Percentiles rank a stretch among this genome's conserved stretches.
phyloP scores from a whole-genome alignment of 2,329 filamentous ascomycete species.

The Pseudogymnoascus sp. region DNA sequence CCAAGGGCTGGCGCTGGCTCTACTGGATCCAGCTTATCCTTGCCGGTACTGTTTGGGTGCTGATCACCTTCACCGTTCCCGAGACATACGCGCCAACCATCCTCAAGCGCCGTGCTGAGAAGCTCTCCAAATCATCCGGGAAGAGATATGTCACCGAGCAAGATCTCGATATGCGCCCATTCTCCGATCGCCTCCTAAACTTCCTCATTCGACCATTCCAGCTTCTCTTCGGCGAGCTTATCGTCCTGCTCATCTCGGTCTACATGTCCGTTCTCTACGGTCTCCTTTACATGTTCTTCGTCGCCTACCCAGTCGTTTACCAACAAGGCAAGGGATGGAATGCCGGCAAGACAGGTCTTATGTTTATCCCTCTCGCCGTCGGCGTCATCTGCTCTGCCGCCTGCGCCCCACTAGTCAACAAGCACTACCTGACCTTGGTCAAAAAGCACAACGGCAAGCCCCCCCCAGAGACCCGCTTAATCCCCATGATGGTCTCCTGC shows the following conservation, averaged over 20 bases:
- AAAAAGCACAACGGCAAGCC: conserved; percentile 59
- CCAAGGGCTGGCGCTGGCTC: conserved; percentile 69
- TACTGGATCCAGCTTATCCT: conserved; percentile 84
- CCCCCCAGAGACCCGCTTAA: conserved; percentile 67
- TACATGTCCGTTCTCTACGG: conserved; percentile 82
- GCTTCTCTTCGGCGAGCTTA: conserved; percentile 73
- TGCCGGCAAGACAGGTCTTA: conserved; percentile 65
- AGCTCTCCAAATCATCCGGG: conserved; percentile 61
- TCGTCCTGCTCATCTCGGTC: conserved; percentile 72
- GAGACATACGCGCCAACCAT: conserved; percentile 82
- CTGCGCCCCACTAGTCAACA: conserved; percentile 67
- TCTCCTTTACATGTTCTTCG: conserved; percentile 31
- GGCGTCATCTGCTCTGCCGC: conserved; percentile 61
- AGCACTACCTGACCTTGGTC: conserved; percentile 62
- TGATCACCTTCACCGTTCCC: conserved; percentile 81
- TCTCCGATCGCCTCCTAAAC: conserved; percentile 59
- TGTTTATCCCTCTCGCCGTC: conserved; percentile 77
- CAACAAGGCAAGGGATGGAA: conserved; percentile 66
- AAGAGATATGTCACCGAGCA: conserved; percentile 65
- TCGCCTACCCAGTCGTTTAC: conserved; percentile 56
- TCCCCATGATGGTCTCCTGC: conserved; percentile 74
- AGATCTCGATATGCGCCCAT: conserved; percentile 64
- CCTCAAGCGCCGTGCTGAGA: conserved; percentile 59
- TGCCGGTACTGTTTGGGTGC: conserved; percentile 56
- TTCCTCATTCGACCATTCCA: conserved; percentile 79